Conservation (phyloP, 768 basidiomycete genomes). For the Auricularia heimuer region DNA sequence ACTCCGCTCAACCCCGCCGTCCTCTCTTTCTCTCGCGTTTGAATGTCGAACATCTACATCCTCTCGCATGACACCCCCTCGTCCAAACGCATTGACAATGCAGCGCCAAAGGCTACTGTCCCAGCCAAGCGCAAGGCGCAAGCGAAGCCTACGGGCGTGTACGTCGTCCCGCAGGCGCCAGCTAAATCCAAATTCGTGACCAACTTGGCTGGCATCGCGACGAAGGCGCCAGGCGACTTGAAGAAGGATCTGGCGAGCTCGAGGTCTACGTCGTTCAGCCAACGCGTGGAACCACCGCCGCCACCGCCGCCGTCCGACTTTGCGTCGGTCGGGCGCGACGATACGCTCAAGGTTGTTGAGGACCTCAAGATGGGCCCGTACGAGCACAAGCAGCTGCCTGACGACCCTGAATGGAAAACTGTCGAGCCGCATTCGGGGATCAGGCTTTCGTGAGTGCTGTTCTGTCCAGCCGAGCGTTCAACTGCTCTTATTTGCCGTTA, state of each 20-base stretch:
- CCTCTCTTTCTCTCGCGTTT: too few species aligned
- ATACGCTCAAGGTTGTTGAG: slow-evolving; percentile 61
- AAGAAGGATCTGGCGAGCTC: neutral
- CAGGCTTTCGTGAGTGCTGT: slow-evolving; percentile 54
- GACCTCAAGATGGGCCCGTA: slow-evolving; percentile 68
- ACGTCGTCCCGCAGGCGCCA: neutral
- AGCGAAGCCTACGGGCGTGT: neutral
- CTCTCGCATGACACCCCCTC: neutral
- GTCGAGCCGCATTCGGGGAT: slow-evolving; percentile 91
- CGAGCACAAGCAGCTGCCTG: slow-evolving; percentile 57
- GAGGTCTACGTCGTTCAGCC: neutral
- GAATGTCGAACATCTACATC: slow-evolving; percentile 1
- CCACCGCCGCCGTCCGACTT: neutral
- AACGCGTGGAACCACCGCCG: neutral
- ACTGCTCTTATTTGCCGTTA: too few species aligned
- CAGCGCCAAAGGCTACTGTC: neutral
- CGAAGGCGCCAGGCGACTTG: neutral
- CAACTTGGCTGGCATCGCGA: neutral
- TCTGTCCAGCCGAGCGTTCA: slow-evolving; percentile 1
- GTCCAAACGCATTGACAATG: neutral
- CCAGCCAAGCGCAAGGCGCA: slow-evolving; percentile 2
- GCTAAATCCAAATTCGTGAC: neutral
- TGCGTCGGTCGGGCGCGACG: slow-evolving; percentile 32
- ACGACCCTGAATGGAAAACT: slow-evolving; percentile 67
- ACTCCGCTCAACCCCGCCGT: too few species aligned